Percentiles rank a stretch among this genome's conserved stretches.
Conservation (phyloP, 495 filamentous ascomycete genomes). For the Trichoderma reesei region DNA sequence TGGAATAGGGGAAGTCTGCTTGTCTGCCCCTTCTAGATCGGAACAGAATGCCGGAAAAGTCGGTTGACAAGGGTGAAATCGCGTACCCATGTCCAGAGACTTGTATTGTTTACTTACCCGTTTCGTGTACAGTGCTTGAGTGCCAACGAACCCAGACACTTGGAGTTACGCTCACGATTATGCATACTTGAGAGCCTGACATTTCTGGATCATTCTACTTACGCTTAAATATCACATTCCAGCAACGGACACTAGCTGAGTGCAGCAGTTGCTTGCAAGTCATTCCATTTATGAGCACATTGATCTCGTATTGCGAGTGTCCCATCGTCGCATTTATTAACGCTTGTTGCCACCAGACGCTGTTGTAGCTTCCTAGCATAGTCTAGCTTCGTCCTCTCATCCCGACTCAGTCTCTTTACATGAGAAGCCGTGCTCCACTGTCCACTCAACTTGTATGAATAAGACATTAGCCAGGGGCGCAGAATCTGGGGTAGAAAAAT, state of each 20-base stretch:
- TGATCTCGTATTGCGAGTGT: not conserved
- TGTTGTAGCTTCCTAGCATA: not conserved
- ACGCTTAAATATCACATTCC: not conserved
- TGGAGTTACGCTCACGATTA: not conserved
- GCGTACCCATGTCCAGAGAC: too few relatives aligned
- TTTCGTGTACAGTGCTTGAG: too few relatives aligned
- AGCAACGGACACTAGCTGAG: not conserved
- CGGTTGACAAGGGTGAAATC: too few relatives aligned
- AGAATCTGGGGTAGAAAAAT: not conserved
- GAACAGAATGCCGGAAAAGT: too few relatives aligned
- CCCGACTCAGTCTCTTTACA: too few relatives aligned
- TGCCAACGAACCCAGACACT: too few relatives aligned
- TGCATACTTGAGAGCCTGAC: not conserved
- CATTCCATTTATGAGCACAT: not conserved
- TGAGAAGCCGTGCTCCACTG: too few relatives aligned
- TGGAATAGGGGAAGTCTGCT: too few relatives aligned
- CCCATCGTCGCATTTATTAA: too few relatives aligned
- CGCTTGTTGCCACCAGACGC: not conserved
- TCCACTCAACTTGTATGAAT: not conserved
- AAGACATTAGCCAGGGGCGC: not conserved
- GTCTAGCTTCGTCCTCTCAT: not conserved
- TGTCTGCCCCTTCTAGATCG: too few relatives aligned
- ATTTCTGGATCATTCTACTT: not conserved
- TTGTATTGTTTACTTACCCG: too few relatives aligned
- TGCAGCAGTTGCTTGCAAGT: not conserved